Evolutionary conservation across 176 grass and related monocot genomes (phyloP).

Genomic region (Triticum timopheevii): DNA sequence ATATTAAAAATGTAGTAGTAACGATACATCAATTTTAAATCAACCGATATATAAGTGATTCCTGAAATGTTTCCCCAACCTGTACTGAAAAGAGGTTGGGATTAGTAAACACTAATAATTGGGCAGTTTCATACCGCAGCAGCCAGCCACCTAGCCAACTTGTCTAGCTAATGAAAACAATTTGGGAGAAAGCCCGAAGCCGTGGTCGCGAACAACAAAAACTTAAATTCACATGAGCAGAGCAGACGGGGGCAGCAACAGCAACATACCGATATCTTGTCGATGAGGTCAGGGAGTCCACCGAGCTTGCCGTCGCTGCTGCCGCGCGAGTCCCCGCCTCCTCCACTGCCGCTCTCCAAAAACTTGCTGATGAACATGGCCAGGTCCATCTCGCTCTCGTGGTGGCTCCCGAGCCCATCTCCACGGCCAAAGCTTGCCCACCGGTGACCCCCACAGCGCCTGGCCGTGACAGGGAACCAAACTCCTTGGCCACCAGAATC

Average conservation of each 20-base stretch:
- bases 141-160: too few species aligned
- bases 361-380: constrained; percentile 46
- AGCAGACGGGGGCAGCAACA: background rate
- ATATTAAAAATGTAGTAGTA: too few species aligned
- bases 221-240: background rate
- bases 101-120: too few species aligned
- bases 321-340: constrained; percentile 51
- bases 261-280: constrained; percentile 54
- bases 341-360: constrained; percentile 61
- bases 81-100: too few species aligned
- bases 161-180: background rate
- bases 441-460: constrained; percentile 34
- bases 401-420: constrained; percentile 38
- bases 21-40: background rate
- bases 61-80: too few species aligned
- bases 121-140: too few species aligned
- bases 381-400: too few species aligned
- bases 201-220: background rate
- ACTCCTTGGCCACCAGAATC: constrained; percentile 69
- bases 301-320: constrained; percentile 70
- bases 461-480: constrained; percentile 39
- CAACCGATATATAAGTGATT: background rate
- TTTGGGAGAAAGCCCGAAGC: background rate
- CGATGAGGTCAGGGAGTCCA: constrained; percentile 60
- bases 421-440: constrained; percentile 33